Evolutionary conservation across 176 grass and related monocot genomes (phyloP), one percentile per base, ranked within the genome.

Genomic region (Oropetium thomaeum): DNA sequence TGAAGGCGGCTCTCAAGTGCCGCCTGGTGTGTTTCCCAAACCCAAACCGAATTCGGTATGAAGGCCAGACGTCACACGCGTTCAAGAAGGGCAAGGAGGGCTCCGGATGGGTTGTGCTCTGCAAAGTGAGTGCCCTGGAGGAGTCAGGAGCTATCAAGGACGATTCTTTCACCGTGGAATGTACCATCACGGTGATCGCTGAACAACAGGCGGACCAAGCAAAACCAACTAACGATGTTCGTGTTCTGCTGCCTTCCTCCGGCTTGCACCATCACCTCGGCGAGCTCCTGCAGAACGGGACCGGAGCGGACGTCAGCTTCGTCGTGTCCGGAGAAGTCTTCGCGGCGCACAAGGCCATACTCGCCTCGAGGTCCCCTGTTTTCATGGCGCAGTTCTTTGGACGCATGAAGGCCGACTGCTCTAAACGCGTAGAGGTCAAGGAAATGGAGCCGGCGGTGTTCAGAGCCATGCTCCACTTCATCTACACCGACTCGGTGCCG

Each of bases 401-500:
- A 7, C 9, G 47, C 65, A 79, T 89, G 71, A 59, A 45, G 71
- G 77, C 77, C 65, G 42, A 20, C 1, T 4, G 0, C 38, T 53
- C 17, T 0, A 17, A 27, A 20, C 10, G 7, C 30, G 72, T 77
- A 0, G 55, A 77, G 61, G 41, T 89, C 38, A 19, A 32, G 10
- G 81, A 75, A 53, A 89, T 89, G 47, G 71, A 89, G 19, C 71
- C 57, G 0, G 48, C 58, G 4, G 29, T 70, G 3, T 92, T 92
- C 49, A 25, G 62, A 23, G 70, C 86, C 48, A n/a, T 92, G 53
- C 82, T 89, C 5, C 38, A 68, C 19, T 92, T 92, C 80, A 81
- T 92, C 28, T 92, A 92, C 66, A 79, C 65, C 6, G 84, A 87
- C 74, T 41, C 62, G 11, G 70, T 68, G 20, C 83, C 75, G 0